Percentiles rank a stretch among this genome's conserved stretches.
Evolutionary conservation across 768 basidiomycete species (phyloP).

Genomic region (Lactarius trivialis): DNA sequence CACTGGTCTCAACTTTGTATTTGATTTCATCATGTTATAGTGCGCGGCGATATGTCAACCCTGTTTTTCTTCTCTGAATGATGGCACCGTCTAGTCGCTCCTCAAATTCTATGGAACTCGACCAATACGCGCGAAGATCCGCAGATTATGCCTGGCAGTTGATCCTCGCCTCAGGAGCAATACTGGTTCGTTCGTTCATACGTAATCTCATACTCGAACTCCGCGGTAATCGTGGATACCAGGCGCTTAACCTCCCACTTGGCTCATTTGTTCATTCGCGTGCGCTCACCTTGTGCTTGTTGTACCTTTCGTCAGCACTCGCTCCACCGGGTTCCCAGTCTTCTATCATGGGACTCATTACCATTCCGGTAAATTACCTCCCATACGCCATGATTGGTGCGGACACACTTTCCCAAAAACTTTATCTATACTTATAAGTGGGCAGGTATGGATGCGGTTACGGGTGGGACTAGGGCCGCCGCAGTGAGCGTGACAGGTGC

Average conservation of each 20-base stretch:
- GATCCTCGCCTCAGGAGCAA: conserved; percentile 43
- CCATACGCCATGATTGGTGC: conserved; percentile 63
- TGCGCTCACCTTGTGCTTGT: conserved; percentile 58
- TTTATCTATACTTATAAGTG: neutral
- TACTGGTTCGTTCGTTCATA: conserved; percentile 41
- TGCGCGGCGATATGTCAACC: conserved; percentile 28
- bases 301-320: conserved; percentile 62
- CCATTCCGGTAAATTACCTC: conserved; percentile 62
- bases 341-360: conserved; percentile 73
- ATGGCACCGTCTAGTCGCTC: conserved; percentile 45
- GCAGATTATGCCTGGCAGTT: conserved; percentile 78
- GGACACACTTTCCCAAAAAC: neutral
- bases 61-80: neutral
- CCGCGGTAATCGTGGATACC: neutral
- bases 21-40: conserved; percentile 71
- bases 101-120: conserved; percentile 55
- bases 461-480: conserved; percentile 51
- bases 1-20: conserved; percentile 49
- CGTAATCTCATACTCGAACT: neutral
- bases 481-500: conserved; percentile 58
- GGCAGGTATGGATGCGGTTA: conserved; percentile 53
- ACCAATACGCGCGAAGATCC: conserved; percentile 50
- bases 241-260: conserved; percentile 59
- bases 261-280: conserved; percentile 49
- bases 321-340: conserved; percentile 61